A percentile compares a stretch with the other conserved stretches of the same genome.
phyloP scores from a whole-genome alignment of 1,139 yeast species.

The Hansenula lynferdii region DNA sequence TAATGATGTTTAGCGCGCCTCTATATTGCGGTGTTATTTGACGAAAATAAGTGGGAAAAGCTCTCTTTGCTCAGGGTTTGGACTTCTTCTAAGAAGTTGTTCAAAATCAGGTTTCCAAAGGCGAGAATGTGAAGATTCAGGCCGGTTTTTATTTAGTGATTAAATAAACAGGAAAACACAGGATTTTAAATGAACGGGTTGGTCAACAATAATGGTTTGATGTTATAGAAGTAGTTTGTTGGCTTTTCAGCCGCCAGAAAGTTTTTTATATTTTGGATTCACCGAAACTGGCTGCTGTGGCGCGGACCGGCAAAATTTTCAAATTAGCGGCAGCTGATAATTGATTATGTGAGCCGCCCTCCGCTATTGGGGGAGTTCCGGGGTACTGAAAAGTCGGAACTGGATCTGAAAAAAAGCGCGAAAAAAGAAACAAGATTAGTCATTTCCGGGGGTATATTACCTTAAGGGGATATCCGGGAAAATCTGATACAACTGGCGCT shows the following conservation, averaged over 20 bases:
- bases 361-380: too few relatives aligned
- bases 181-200: constrained; percentile 4
- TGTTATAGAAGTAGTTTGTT: too few relatives aligned
- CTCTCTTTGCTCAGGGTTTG: constrained; percentile 1
- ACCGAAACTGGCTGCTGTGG: neutral
- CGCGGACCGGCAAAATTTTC: constrained; percentile 3
- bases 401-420: neutral
- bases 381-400: too few relatives aligned
- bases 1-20: neutral
- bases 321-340: neutral
- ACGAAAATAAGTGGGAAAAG: constrained; percentile 1
- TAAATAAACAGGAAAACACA: constrained; percentile 1
- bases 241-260: neutral
- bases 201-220: neutral
- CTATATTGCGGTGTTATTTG: neutral
- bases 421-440: too few relatives aligned
- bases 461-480: too few relatives aligned
- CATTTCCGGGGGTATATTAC: neutral
- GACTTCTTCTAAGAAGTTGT: neutral
- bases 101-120: constrained; percentile 3
- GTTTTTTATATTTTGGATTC: neutral
- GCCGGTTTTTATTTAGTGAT: neutral
- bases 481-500: too few relatives aligned
- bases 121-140: neutral
- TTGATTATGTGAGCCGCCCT: too few relatives aligned